Conservation (phyloP, 768 basidiomycete genomes). For the Hygrophoropsis aurantiaca region DNA sequence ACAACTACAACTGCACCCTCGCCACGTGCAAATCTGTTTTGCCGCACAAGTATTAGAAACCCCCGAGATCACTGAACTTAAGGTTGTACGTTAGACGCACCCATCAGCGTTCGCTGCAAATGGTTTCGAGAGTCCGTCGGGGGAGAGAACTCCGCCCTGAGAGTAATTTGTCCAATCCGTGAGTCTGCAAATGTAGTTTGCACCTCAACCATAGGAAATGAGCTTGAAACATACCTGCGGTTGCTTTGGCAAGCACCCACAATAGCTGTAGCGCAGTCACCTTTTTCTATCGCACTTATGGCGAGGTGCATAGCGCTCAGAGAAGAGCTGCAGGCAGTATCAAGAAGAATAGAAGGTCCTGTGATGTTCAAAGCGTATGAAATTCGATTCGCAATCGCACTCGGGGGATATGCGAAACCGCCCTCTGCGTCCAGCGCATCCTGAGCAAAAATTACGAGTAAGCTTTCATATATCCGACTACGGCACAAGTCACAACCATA, state of each 20-base stretch:
- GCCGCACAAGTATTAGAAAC: neutral
- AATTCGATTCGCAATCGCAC: conserved; percentile 40
- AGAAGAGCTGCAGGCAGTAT: conserved; percentile 47
- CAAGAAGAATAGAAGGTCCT: conserved; percentile 41
- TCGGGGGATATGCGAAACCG: conserved; percentile 33
- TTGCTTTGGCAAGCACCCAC: conserved; percentile 45
- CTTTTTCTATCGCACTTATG: conserved; percentile 34
- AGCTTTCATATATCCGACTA: too few relatives aligned
- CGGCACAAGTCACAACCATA: too few relatives aligned
- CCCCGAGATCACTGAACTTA: too few relatives aligned
- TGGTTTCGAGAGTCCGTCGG: conserved; percentile 42
- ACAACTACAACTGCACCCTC: conserved; percentile 41
- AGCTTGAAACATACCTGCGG: conserved; percentile 38
- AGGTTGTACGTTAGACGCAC: conserved; percentile 20
- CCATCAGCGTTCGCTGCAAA: conserved; percentile 45
- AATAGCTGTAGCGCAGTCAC: conserved; percentile 44
- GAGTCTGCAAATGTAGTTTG: conserved; percentile 29
- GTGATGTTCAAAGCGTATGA: conserved; percentile 39
- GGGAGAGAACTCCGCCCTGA: conserved; percentile 37
- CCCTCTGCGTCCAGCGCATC: conserved; percentile 33
- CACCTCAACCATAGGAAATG: too few relatives aligned
- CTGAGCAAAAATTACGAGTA: conserved; percentile 21
- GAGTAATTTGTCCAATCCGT: conserved; percentile 38
- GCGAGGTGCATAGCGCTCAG: conserved; percentile 41
- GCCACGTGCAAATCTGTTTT: conserved; percentile 34